Conservation (phyloP, 2,329 filamentous ascomycete species). For the Aspergillus chevalieri region DNA sequence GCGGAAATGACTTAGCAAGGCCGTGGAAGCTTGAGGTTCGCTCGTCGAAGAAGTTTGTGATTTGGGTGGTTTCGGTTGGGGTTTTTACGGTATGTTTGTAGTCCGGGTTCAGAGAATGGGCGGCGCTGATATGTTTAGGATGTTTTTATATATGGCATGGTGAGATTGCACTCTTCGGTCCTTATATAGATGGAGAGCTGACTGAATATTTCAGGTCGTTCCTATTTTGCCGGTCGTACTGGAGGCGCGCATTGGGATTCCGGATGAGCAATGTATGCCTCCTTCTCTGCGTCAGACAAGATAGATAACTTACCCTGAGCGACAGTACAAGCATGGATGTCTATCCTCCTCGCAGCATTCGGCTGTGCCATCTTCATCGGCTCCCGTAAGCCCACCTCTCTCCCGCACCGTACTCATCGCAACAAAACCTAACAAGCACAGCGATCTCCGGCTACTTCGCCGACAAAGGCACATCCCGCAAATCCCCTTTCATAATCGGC, state of each 20-base stretch:
- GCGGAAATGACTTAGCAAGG: background rate
- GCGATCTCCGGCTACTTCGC: conserved; percentile 38
- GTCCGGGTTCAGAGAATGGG: background rate
- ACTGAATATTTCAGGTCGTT: conserved; percentile 44
- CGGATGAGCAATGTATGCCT: conserved; percentile 41
- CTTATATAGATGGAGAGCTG: background rate
- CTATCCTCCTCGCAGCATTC: conserved; percentile 64
- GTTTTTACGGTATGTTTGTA: conserved; percentile 33
- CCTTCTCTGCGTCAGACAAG: background rate
- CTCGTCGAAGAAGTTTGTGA: conserved; percentile 35
- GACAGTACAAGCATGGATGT: conserved; percentile 61
- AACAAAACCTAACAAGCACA: conserved; percentile 5
- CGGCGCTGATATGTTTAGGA: conserved; percentile 22
- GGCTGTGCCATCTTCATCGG: conserved; percentile 56
- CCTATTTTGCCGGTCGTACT: conserved; percentile 66
- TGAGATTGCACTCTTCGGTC: conserved; percentile 6
- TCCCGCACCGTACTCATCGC: background rate
- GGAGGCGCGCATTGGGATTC: conserved; percentile 18
- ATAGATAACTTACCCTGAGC: background rate
- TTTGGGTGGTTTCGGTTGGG: conserved; percentile 33
- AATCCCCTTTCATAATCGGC: conserved; percentile 53
- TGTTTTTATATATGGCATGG: conserved; percentile 36
- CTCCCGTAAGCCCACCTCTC: conserved; percentile 20
- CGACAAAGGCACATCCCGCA: conserved; percentile 48
- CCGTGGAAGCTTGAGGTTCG: conserved; percentile 25